Conservation (phyloP, 176 grass and related monocot genomes). For the Aegilops tauschii region DNA sequence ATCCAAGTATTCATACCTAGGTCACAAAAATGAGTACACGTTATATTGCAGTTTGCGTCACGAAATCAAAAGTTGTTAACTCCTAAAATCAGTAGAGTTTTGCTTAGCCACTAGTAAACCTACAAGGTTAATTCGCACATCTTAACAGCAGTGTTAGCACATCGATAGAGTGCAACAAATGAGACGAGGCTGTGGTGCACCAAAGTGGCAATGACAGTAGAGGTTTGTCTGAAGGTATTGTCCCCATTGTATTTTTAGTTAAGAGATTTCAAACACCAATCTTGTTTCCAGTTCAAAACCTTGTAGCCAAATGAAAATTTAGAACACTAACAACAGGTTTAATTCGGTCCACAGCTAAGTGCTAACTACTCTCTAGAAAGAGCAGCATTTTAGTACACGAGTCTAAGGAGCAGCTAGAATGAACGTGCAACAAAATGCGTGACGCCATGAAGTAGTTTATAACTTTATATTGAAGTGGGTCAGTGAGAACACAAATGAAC, state of each 20-base stretch:
- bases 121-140: not conserved
- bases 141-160: not conserved
- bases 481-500: not conserved
- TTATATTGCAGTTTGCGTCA: not conserved
- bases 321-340: not conserved
- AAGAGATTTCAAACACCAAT: not conserved
- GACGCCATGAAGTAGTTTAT: not conserved
- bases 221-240: not conserved
- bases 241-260: too few relatives aligned
- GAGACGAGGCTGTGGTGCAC: not conserved
- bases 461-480: not conserved
- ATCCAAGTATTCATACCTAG: slow-evolving; percentile 94
- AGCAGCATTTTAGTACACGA: not conserved
- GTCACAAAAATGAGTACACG: not conserved
- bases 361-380: not conserved
- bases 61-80: not conserved
- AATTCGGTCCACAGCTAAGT: not conserved
- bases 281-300: not conserved
- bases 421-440: not conserved
- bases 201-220: not conserved
- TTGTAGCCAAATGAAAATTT: not conserved
- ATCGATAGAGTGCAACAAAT: not conserved
- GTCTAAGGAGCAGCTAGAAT: not conserved
- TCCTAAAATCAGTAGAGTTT: not conserved
- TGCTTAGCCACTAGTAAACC: not conserved